A percentile compares a stretch with the other conserved stretches of the same genome.
Evolutionary conservation across 2,329 filamentous ascomycete species (phyloP).

Genomic region (Microsporum audouinii): DNA sequence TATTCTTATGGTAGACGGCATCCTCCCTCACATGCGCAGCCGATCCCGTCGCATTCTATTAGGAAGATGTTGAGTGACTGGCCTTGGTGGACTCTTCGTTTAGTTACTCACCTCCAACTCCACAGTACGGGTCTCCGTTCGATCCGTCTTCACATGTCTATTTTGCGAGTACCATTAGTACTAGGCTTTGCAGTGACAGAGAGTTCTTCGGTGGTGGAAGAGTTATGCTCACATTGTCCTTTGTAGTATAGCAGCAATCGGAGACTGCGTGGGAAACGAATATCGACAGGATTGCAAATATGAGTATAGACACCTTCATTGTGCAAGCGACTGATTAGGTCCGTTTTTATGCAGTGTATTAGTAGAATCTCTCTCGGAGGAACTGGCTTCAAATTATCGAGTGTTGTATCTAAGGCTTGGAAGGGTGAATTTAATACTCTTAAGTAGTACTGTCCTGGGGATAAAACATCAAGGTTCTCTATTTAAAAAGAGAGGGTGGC

Average conservation of each 20-base stretch:
- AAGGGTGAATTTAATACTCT: neutral
- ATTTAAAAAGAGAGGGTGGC: neutral
- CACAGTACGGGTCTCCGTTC: neutral
- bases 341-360: neutral
- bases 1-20: neutral
- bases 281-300: neutral
- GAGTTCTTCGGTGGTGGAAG: neutral
- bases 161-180: neutral
- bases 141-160: neutral
- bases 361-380: neutral
- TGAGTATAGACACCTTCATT: neutral
- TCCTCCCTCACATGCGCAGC: neutral
- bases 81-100: neutral
- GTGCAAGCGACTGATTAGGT: neutral
- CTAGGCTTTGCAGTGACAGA: neutral
- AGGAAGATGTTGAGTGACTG: neutral
- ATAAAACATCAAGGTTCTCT: neutral
- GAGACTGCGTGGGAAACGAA: neutral
- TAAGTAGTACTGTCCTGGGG: neutral
- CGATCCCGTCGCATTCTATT: neutral
- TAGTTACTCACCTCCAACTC: neutral
- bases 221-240: neutral
- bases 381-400: neutral
- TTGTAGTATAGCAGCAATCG: neutral
- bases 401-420: neutral